These are phyloP conservation scores for Claviceps sp. DNA, from an alignment of 2,329 filamentous ascomycete genomes.

Conservation along the genomic window DNA sequence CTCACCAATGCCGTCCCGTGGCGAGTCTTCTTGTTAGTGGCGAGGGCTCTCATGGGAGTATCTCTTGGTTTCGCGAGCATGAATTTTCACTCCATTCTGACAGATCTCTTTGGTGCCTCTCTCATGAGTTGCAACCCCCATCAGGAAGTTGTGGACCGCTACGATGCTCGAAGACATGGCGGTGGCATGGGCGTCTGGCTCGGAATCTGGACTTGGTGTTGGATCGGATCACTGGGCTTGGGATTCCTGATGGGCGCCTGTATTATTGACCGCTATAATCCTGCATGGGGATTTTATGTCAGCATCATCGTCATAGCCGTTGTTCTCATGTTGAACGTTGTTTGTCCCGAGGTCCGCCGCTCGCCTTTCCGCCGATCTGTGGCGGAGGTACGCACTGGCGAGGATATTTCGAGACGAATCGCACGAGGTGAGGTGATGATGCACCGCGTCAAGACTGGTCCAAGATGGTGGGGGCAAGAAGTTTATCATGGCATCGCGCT, in stretches of 20 bases:
- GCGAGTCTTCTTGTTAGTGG: slow-evolving; percentile 46
- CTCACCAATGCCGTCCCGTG: slow-evolving; percentile 43
- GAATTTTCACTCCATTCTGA: slow-evolving; percentile 58
- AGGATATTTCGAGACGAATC: slow-evolving; percentile 42
- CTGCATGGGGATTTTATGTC: slow-evolving; percentile 65
- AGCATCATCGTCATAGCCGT: slow-evolving; percentile 52
- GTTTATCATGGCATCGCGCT: slow-evolving; percentile 56
- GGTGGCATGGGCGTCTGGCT: slow-evolving; percentile 73
- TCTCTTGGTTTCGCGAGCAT: slow-evolving; percentile 64
- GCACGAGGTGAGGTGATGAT: slow-evolving; percentile 65
- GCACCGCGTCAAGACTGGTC: slow-evolving; percentile 58
- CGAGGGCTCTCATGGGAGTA: slow-evolving; percentile 52
- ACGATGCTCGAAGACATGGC: slow-evolving; percentile 60
- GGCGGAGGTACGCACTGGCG: slow-evolving; percentile 44
- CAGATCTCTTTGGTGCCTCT: slow-evolving; percentile 65
- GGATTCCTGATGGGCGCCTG: slow-evolving; percentile 60
- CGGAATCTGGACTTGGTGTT: slow-evolving; percentile 66
- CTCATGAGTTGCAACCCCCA: slow-evolving; percentile 60
- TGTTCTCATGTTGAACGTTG: slow-evolving; percentile 54
- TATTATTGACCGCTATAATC: slow-evolving; percentile 50
- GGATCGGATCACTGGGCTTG: slow-evolving; percentile 55
- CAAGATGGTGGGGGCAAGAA: slow-evolving; percentile 66
- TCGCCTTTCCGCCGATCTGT: slow-evolving; percentile 56
- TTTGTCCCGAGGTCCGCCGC: slow-evolving; percentile 58
- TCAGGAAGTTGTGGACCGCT: slow-evolving; percentile 53